These are phyloP conservation scores for Davidsoniella virescens DNA, from an alignment of 2,329 filamentous ascomycete species.

Conservation along the genomic window DNA sequence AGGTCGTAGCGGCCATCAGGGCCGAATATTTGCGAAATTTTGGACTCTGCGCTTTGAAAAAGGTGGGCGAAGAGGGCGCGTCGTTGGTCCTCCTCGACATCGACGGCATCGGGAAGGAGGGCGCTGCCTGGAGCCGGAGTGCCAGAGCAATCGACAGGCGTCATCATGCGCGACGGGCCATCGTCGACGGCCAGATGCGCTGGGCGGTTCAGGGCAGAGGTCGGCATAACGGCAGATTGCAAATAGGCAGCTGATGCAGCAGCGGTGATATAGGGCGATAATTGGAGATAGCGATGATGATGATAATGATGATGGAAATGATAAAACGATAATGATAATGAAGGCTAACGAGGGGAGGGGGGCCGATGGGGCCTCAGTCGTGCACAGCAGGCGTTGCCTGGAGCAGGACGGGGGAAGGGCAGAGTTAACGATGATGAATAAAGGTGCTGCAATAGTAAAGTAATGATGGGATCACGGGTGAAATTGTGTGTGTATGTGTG, in stretches of 20 bases:
- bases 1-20: slow-evolving; percentile 37
- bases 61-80: slow-evolving; percentile 61
- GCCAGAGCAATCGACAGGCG: slow-evolving; percentile 31
- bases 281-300: background rate
- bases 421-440: background rate
- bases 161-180: slow-evolving; percentile 33
- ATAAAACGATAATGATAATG: background rate
- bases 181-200: slow-evolving; percentile 30
- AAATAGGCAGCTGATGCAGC: background rate
- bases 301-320: background rate
- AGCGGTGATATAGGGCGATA: background rate
- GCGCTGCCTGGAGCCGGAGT: slow-evolving; percentile 10
- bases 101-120: slow-evolving; percentile 15
- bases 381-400: background rate
- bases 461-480: slow-evolving; percentile 2
- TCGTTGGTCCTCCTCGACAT: slow-evolving; percentile 46
- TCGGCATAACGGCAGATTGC: slow-evolving; percentile 1
- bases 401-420: background rate
- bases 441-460: background rate
- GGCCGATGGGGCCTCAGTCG: background rate
- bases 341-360: background rate
- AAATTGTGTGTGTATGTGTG: too few species aligned
- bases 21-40: slow-evolving; percentile 59
- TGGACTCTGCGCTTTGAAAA: slow-evolving; percentile 61
- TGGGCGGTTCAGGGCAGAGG: slow-evolving; percentile 5